Evolutionary conservation across 768 basidiomycete genomes (phyloP).

Genomic region (Russula earlei): DNA sequence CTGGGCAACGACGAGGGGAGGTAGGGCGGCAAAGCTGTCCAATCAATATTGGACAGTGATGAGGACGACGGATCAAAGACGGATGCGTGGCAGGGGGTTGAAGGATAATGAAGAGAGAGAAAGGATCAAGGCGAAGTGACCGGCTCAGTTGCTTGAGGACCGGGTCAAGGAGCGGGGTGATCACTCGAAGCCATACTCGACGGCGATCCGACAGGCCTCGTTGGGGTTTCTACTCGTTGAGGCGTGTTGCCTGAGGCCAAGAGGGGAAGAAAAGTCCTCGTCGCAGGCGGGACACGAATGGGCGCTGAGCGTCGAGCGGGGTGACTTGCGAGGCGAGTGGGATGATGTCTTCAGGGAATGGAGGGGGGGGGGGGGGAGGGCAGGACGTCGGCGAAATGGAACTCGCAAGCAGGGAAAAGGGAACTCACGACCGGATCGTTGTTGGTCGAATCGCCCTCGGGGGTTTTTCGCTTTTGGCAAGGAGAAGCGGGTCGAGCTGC

Average conservation of each 20-base stretch:
- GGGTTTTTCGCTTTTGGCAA: constrained; percentile 17
- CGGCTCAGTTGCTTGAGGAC: not conserved
- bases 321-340: constrained; percentile 15
- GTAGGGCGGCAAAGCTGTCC: not conserved
- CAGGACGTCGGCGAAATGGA: constrained; percentile 8
- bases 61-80: not conserved
- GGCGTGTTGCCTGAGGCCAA: constrained; percentile 55
- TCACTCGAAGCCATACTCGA: constrained; percentile 64
- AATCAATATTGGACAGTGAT: not conserved
- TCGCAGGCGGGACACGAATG: constrained; percentile 74
- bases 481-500: constrained; percentile 7
- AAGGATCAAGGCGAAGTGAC: not conserved
- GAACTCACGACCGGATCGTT: constrained; percentile 5
- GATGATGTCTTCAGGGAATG: not conserved
- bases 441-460: constrained; percentile 12
- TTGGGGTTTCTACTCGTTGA: constrained; percentile 35
- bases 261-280: constrained; percentile 48
- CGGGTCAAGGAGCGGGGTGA: not conserved
- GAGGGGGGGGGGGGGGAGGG: not conserved
- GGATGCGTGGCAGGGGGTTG: not conserved
- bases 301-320: constrained; percentile 23
- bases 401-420: not conserved
- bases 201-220: constrained; percentile 65
- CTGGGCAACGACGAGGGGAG: constrained; percentile 5
- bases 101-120: not conserved